phyloP scores from a whole-genome alignment of 225 moss, liverwort and hornwort species.

The Ulota crispa region DNA sequence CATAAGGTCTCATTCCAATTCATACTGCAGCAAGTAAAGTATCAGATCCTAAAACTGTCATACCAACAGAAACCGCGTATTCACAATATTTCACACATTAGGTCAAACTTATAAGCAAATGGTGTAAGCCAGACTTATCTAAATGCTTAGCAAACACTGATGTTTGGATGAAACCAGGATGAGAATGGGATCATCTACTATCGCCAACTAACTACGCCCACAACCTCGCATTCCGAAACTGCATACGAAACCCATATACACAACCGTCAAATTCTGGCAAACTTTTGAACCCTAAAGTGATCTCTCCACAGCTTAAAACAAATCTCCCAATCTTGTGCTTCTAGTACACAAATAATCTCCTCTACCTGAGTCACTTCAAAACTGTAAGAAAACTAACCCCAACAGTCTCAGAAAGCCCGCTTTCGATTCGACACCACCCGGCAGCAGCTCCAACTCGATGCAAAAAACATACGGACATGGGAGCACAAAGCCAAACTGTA shows the following conservation, averaged over 20 bases:
- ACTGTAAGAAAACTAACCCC: not conserved
- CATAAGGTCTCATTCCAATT: not conserved
- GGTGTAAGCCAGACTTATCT: not conserved
- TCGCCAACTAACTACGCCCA: not conserved
- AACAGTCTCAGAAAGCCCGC: not conserved
- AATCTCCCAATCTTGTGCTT: not conserved
- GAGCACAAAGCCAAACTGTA: constrained; percentile 50
- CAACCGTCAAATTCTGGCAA: too few species aligned
- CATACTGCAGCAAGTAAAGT: not conserved
- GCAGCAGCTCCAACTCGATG: not conserved
- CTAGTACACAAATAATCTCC: not conserved
- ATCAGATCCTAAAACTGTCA: not conserved
- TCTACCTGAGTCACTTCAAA: not conserved
- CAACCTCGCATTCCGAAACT: not conserved
- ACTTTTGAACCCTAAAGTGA: not conserved
- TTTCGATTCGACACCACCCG: not conserved
- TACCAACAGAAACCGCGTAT: not conserved
- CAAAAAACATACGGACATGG: constrained; percentile 11
- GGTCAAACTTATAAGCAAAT: not conserved
- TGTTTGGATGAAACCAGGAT: not conserved
- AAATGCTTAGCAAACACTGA: not conserved
- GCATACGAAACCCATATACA: not conserved
- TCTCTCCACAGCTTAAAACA: not conserved
- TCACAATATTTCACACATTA: not conserved
- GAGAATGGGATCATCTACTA: not conserved